phyloP scores from a whole-genome alignment of 768 basidiomycete genomes.

The Mycena leptocephala region DNA sequence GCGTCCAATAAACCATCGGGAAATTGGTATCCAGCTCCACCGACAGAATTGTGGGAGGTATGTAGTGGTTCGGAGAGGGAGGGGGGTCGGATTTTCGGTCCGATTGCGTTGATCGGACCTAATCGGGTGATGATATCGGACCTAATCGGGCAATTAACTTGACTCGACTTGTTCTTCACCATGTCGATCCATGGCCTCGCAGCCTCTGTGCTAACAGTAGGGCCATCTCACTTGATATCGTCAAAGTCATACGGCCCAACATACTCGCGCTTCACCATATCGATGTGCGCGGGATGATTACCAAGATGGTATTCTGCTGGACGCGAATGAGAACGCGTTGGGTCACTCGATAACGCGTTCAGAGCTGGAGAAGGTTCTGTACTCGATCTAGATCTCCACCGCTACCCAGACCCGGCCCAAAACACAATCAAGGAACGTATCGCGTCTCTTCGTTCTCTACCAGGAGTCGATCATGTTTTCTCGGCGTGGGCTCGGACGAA shows the following conservation, averaged over 20 bases:
- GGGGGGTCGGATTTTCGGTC: background rate
- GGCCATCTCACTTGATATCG: constrained; percentile 91
- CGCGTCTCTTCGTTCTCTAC: constrained; percentile 80
- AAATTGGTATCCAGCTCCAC: too few species aligned
- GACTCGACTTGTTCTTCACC: constrained; percentile 8
- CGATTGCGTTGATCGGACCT: background rate
- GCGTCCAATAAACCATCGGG: too few species aligned
- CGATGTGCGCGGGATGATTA: constrained; percentile 98
- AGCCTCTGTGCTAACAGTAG: constrained; percentile 56
- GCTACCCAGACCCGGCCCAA: constrained; percentile 96
- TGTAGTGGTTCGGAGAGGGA: too few species aligned
- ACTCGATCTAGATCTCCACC: constrained; percentile 75
- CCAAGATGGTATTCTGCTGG: constrained; percentile 90
- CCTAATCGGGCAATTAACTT: background rate
- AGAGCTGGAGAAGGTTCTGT: constrained; percentile 45
- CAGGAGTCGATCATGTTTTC: constrained; percentile 78
- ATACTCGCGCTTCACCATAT: constrained; percentile 92
- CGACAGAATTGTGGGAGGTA: too few species aligned
- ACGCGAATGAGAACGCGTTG: constrained; percentile 97
- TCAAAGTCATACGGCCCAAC: constrained; percentile 91
- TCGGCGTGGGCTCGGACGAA: constrained; percentile 98
- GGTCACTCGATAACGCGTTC: constrained; percentile 84
- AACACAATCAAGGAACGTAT: constrained; percentile 84
- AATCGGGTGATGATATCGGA: background rate
- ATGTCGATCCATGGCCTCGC: constrained; percentile 81